These are phyloP conservation scores for Ascochyta koolunga DNA, from an alignment of 2,329 filamentous ascomycete genomes.

Conservation along the genomic window DNA sequence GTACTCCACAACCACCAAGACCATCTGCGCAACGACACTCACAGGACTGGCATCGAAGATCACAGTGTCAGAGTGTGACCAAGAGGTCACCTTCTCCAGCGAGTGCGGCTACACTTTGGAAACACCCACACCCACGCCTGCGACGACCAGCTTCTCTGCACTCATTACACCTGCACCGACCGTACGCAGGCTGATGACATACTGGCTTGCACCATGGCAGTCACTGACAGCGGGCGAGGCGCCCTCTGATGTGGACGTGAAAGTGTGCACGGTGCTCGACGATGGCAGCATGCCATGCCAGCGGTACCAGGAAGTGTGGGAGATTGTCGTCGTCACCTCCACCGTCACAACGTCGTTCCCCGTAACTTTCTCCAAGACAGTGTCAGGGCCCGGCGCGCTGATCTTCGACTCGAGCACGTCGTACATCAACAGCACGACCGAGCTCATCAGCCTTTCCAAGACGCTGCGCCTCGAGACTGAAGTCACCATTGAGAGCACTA, in stretches of 20 bases:
- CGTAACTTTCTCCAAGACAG: slow-evolving; percentile 50
- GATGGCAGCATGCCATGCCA: slow-evolving; percentile 49
- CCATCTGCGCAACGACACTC: slow-evolving; percentile 53
- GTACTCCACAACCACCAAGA: slow-evolving; percentile 50
- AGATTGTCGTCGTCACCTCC: slow-evolving; percentile 47
- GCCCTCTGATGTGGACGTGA: slow-evolving; percentile 50
- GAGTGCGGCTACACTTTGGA: slow-evolving; percentile 52
- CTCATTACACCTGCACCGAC: slow-evolving; percentile 48
- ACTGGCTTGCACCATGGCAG: slow-evolving; percentile 54
- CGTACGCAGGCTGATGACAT: slow-evolving; percentile 50
- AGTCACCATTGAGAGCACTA: slow-evolving; percentile 44
- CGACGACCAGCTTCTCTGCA: slow-evolving; percentile 1
- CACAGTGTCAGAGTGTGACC: slow-evolving; percentile 50
- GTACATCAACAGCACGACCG: slow-evolving; percentile 47
- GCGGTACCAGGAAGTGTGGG: slow-evolving; percentile 52
- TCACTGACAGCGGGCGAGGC: slow-evolving; percentile 47
- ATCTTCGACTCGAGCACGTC: slow-evolving; percentile 50
- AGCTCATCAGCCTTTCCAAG: slow-evolving; percentile 49
- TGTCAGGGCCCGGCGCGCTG: slow-evolving; percentile 40
- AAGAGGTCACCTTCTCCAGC: slow-evolving; percentile 55
- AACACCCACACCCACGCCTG: slow-evolving; percentile 40
- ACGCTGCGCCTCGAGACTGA: slow-evolving; percentile 47
- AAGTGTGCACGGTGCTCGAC: slow-evolving; percentile 46
- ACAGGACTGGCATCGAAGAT: slow-evolving; percentile 50
- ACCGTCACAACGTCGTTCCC: slow-evolving; percentile 43